Percentiles rank a stretch among this genome's conserved stretches.
These are phyloP conservation scores for Alternaria sp. DNA, from an alignment of 2,329 filamentous ascomycete species.

Conservation along the genomic window DNA sequence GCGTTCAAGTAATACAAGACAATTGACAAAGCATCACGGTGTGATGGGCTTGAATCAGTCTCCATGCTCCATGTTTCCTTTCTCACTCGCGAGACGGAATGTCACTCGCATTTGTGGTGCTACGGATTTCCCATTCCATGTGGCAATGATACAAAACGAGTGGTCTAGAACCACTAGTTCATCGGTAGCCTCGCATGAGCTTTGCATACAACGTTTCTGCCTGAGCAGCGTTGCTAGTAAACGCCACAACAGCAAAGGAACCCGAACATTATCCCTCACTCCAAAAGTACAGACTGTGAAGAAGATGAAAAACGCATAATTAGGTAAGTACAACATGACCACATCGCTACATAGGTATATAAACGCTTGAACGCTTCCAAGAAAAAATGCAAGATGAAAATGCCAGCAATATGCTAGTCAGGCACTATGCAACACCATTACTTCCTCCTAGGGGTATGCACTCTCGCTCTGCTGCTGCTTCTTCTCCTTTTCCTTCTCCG, in stretches of 20 bases:
- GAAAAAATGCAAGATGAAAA: neutral
- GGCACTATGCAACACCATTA: neutral
- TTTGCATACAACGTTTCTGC: neutral
- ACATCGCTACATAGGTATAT: conserved; percentile 3
- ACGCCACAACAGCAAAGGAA: neutral
- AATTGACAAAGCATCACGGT: neutral
- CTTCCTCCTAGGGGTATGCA: neutral
- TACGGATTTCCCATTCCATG: neutral
- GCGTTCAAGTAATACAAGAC: neutral
- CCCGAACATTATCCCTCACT: neutral
- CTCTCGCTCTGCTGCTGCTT: neutral
- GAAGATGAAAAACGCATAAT: neutral
- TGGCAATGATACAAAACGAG: neutral
- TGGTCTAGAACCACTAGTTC: neutral
- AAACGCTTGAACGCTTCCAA: conserved; percentile 23
- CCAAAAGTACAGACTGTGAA: neutral
- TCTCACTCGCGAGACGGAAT: neutral
- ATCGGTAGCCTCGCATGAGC: neutral
- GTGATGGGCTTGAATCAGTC: neutral
- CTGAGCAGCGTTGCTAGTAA: neutral
- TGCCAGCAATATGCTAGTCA: neutral
- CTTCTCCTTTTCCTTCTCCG: neutral
- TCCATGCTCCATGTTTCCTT: neutral
- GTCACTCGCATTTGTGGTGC: neutral
- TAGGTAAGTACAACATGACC: conserved; percentile 4